Evolutionary conservation across 73 alveolate species (phyloP).

Genomic region (Paramecium tetraurelia): DNA sequence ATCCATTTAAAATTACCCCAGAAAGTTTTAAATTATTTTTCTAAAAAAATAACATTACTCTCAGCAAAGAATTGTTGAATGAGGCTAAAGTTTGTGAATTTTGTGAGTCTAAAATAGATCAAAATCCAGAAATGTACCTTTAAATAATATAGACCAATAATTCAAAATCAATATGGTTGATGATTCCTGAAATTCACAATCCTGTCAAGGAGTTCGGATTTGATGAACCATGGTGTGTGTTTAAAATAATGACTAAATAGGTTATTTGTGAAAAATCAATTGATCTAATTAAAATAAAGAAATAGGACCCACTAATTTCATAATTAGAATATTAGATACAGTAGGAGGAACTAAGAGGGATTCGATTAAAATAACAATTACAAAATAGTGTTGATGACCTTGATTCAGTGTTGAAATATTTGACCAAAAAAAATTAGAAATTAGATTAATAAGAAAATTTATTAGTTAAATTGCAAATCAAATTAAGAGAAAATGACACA

Average conservation of each 20-base stretch:
- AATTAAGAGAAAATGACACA: not conserved
- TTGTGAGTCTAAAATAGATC: not conserved
- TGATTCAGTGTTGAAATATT: not conserved
- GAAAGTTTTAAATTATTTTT: not conserved
- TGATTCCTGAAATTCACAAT: not conserved
- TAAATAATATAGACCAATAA: not conserved
- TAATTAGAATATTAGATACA: not conserved
- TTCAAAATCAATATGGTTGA: not conserved
- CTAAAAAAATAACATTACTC: not conserved
- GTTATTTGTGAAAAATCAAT: not conserved
- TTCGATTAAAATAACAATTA: not conserved
- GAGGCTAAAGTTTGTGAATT: conserved; percentile 1
- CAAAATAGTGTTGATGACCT: not conserved
- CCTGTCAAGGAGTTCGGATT: not conserved
- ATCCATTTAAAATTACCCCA: not conserved
- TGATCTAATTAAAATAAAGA: not conserved
- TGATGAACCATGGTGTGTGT: conserved; percentile 15
- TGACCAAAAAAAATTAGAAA: not conserved
- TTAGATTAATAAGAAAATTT: not conserved
- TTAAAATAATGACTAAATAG: not conserved
- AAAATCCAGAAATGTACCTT: not conserved
- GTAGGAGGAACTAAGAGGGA: not conserved
- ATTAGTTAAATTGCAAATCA: not conserved
- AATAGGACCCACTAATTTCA: not conserved
- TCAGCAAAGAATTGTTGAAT: not conserved